Conservation (phyloP, 176 grass and related monocot species). For the Carex littledalei region DNA sequence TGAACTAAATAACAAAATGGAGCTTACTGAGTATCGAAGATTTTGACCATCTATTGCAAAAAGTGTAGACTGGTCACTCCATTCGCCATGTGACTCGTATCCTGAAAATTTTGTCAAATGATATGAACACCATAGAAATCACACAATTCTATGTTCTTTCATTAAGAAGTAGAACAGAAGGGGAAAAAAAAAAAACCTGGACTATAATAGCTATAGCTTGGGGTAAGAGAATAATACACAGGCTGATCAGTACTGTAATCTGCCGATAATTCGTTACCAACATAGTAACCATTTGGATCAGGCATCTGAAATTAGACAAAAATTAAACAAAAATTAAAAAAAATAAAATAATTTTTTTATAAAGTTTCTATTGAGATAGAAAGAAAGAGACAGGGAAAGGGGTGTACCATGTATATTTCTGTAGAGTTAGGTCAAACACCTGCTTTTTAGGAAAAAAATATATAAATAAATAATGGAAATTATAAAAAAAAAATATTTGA, state of each 20-base stretch:
- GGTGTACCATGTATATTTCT: slow-evolving; percentile 37
- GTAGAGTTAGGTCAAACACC: slow-evolving; percentile 27
- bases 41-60: slow-evolving; percentile 60
- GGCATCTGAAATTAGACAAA: slow-evolving; percentile 51
- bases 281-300: slow-evolving; percentile 42
- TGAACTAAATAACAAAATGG: not conserved
- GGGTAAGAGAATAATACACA: slow-evolving; percentile 45
- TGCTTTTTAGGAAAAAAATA: not conserved
- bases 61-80: slow-evolving; percentile 36
- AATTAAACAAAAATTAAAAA: not conserved
- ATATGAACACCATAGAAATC: not conserved
- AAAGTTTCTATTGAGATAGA: not conserved
- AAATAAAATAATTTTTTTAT: not conserved
- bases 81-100: slow-evolving; percentile 47
- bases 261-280: slow-evolving; percentile 27
- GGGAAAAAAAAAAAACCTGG: slow-evolving; percentile 25
- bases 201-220: slow-evolving; percentile 45
- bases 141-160: not conserved
- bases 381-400: slow-evolving; percentile 5
- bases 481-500: not conserved
- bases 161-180: not conserved
- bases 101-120: slow-evolving; percentile 22
- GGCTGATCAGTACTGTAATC: slow-evolving; percentile 53
- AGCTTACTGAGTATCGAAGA: slow-evolving; percentile 32
- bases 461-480: slow-evolving; percentile 10